These are phyloP conservation scores for Xylariaceae sp. DNA, from an alignment of 2,329 filamentous ascomycete genomes.

Conservation along the genomic window DNA sequence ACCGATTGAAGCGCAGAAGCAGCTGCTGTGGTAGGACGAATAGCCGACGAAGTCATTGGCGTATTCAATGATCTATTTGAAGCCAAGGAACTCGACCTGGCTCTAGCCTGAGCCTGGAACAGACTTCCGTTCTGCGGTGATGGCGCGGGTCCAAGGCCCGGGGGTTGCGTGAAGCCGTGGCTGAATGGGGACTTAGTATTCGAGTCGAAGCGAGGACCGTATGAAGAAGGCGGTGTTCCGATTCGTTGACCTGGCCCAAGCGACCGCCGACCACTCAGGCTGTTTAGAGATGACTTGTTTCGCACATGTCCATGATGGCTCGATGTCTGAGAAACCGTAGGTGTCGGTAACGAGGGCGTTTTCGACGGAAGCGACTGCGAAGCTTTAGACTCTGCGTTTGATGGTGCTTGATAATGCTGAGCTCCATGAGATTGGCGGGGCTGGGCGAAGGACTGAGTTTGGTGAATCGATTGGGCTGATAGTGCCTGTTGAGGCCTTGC, in stretches of 20 bases:
- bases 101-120: slow-evolving; percentile 30
- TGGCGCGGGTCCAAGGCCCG: slow-evolving; percentile 27
- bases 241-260: slow-evolving; percentile 28
- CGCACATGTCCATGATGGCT: slow-evolving; percentile 22
- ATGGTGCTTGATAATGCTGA: not conserved
- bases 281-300: slow-evolving; percentile 24
- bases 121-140: slow-evolving; percentile 30
- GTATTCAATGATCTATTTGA: slow-evolving; percentile 28
- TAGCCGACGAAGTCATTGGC: slow-evolving; percentile 31
- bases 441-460: not conserved
- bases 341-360: slow-evolving; percentile 13
- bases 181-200: slow-evolving; percentile 30
- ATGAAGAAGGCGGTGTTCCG: slow-evolving; percentile 29
- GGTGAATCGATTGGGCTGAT: slow-evolving; percentile 1
- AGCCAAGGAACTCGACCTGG: slow-evolving; percentile 27
- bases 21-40: slow-evolving; percentile 30
- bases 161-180: slow-evolving; percentile 28
- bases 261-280: slow-evolving; percentile 20
- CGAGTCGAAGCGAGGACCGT: slow-evolving; percentile 26
- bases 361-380: slow-evolving; percentile 12
- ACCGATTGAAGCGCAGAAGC: slow-evolving; percentile 24
- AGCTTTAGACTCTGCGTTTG: not conserved
- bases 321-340: slow-evolving; percentile 13
- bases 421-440: not conserved
- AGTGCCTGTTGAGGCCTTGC: slow-evolving; percentile 1